phyloP scores from a whole-genome alignment of 73 alveolate genomes.

The Uronychia binucleata region DNA sequence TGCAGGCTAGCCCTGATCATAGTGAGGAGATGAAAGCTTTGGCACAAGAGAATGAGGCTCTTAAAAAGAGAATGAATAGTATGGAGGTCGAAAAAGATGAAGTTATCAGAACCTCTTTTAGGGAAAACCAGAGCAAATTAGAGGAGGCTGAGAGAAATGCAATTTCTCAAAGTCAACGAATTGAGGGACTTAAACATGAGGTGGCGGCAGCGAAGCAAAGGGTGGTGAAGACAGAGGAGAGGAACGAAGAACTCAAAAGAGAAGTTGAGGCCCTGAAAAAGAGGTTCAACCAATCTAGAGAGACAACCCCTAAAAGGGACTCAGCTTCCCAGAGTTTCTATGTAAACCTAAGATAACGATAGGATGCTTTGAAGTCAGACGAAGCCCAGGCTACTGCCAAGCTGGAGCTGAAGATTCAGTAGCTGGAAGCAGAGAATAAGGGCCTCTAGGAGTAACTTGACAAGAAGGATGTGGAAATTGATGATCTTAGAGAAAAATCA shows the following conservation, averaged over 20 bases:
- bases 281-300: not conserved
- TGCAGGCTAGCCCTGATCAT: not conserved
- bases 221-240: not conserved
- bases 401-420: not conserved
- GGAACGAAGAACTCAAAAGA: not conserved
- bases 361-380: not conserved
- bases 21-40: not conserved
- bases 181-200: not conserved
- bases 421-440: not conserved
- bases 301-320: not conserved
- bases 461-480: not conserved
- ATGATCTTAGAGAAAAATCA: not conserved
- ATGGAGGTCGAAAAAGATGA: not conserved
- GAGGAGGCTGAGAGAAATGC: not conserved
- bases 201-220: not conserved
- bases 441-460: not conserved
- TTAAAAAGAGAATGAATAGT: not conserved
- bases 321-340: not conserved
- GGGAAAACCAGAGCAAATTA: not conserved
- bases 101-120: not conserved
- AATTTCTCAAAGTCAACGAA: not conserved
- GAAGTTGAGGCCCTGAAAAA: not conserved
- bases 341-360: not conserved
- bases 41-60: not conserved
- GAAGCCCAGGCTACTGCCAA: not conserved